These are phyloP conservation scores for Kokia cookei DNA, from an alignment of 441 rosid genomes.

Conservation along the genomic window DNA sequence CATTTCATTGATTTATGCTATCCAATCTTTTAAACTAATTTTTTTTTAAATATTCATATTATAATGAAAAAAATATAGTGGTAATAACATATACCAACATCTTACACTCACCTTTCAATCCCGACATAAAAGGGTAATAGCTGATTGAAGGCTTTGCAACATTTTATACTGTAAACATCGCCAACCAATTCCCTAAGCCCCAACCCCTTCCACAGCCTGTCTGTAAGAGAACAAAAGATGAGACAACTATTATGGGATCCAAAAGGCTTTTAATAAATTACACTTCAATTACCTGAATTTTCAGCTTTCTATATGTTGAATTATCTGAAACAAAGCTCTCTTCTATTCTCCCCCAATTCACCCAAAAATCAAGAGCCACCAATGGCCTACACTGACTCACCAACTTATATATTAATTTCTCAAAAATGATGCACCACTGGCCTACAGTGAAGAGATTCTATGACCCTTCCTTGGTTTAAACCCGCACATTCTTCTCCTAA, in stretches of 20 bases:
- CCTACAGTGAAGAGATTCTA: background rate
- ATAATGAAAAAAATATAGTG: background rate
- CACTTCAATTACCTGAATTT: slow-evolving; percentile 11
- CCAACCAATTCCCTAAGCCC: background rate
- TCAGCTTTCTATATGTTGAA: slow-evolving; percentile 9
- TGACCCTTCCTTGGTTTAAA: background rate
- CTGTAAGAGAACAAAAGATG: background rate
- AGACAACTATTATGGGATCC: background rate
- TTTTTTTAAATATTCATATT: too few species aligned
- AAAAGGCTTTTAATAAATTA: slow-evolving; percentile 10
- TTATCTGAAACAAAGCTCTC: slow-evolving; percentile 10
- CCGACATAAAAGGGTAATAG: background rate
- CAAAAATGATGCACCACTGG: background rate
- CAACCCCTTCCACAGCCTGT: background rate
- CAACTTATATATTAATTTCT: slow-evolving; percentile 17
- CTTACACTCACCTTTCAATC: background rate
- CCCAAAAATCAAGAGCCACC: slow-evolving; percentile 15
- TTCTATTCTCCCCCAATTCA: slow-evolving; percentile 15
- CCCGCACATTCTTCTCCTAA: slow-evolving; percentile 18
- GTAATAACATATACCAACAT: background rate
- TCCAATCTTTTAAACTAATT: too few species aligned
- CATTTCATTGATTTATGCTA: too few species aligned
- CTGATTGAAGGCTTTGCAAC: background rate
- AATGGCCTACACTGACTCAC: slow-evolving; percentile 12
- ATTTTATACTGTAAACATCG: background rate